These are phyloP conservation scores for Malassezia restricta DNA, from an alignment of 1,284 basidiomycete genomes.

Conservation along the genomic window DNA sequence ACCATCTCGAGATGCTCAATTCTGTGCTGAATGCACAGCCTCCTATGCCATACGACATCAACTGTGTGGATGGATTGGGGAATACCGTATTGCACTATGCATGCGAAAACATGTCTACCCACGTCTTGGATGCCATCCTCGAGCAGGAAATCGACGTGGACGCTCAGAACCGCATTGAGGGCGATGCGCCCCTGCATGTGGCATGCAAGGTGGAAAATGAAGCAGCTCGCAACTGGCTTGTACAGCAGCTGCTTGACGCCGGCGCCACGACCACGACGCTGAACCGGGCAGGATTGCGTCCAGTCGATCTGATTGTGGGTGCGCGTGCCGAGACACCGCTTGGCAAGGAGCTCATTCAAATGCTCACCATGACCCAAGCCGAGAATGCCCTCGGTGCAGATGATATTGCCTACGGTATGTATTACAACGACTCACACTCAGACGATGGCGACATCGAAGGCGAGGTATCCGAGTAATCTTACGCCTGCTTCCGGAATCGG, in stretches of 20 bases:
- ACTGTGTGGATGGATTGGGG: constrained; percentile 33
- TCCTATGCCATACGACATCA: constrained; percentile 25
- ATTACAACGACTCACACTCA: background rate
- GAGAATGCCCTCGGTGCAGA: constrained; percentile 21
- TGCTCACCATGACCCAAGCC: constrained; percentile 24
- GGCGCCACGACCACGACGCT: constrained; percentile 31
- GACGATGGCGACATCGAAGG: constrained; percentile 12
- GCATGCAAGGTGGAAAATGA: constrained; percentile 57
- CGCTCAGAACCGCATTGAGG: constrained; percentile 60
- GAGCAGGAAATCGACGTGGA: constrained; percentile 63
- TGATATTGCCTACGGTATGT: constrained; percentile 25
- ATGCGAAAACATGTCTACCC: constrained; percentile 21
- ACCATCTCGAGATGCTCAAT: constrained; percentile 30
- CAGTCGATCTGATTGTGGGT: constrained; percentile 28
- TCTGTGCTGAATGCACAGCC: constrained; percentile 24
- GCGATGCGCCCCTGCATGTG: constrained; percentile 70
- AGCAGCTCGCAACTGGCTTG: constrained; percentile 52
- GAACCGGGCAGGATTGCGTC: constrained; percentile 35
- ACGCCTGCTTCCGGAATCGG: constrained; percentile 13
- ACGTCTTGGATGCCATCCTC: constrained; percentile 33
- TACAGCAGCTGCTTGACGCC: constrained; percentile 36
- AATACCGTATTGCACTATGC: constrained; percentile 43
- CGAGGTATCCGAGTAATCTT: background rate
- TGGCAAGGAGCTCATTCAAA: constrained; percentile 25
- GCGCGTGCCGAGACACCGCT: constrained; percentile 20